Evolutionary conservation across 176 grass and related monocot species (phyloP).

Genomic region (Triticum urartu): DNA sequence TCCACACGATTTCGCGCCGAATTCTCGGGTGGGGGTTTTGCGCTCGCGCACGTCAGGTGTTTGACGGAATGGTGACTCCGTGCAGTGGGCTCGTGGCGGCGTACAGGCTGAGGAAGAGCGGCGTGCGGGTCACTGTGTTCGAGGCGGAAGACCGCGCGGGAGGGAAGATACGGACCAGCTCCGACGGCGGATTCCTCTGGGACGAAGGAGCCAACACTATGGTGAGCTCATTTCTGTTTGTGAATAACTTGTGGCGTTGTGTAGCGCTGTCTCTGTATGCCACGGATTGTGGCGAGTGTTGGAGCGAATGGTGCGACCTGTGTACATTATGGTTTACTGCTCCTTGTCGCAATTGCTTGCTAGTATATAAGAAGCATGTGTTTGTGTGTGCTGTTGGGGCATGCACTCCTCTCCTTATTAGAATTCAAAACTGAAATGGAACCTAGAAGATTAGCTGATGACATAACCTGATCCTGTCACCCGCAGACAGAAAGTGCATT

Average conservation of each 20-base stretch:
- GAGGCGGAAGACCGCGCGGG: slow-evolving; percentile 70
- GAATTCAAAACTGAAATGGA: neutral
- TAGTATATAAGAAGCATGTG: neutral
- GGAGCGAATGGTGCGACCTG: neutral
- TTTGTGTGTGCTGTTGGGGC: neutral
- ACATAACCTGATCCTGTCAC: neutral
- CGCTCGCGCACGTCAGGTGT: slow-evolving; percentile 20
- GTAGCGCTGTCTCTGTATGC: neutral
- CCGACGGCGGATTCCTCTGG: slow-evolving; percentile 76
- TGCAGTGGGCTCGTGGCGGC: slow-evolving; percentile 86
- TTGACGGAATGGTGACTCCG: slow-evolving; percentile 23
- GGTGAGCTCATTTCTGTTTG: slow-evolving; percentile 44
- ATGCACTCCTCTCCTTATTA: neutral
- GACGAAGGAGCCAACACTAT: slow-evolving; percentile 99
- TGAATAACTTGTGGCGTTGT: neutral
- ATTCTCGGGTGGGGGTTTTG: neutral
- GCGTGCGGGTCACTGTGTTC: slow-evolving; percentile 74
- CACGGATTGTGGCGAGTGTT: neutral
- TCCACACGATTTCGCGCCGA: neutral
- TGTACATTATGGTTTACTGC: neutral
- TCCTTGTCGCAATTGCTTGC: neutral
- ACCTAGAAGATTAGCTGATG: neutral
- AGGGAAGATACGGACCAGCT: slow-evolving; percentile 87
- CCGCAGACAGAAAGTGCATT: slow-evolving; percentile 52
- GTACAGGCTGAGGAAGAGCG: slow-evolving; percentile 76